A percentile compares a stretch with the other conserved stretches of the same genome.
These are phyloP conservation scores for Allium cepa DNA, from an alignment of 106 monocot genomes.

Conservation along the genomic window DNA sequence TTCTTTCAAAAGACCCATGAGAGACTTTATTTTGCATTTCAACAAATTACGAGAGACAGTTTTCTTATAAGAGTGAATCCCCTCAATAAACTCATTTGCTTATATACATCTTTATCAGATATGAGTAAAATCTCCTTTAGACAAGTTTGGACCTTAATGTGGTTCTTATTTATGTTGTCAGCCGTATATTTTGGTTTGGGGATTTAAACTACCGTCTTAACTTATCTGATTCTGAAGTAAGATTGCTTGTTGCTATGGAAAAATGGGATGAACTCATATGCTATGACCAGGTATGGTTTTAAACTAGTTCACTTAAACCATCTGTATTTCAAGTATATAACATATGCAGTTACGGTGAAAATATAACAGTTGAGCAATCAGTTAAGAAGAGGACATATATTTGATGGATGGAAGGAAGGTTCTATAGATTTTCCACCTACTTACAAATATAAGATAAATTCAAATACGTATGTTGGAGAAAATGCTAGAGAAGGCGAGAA, in stretches of 20 bases:
- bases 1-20: slow-evolving; percentile 1
- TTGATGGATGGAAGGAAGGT: slow-evolving; percentile 77
- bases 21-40: background rate
- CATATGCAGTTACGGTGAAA: background rate
- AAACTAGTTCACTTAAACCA: too few relatives aligned
- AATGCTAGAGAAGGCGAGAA: slow-evolving; percentile 42
- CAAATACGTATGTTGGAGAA: slow-evolving; percentile 49
- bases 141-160: too few relatives aligned
- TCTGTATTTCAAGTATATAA: too few relatives aligned
- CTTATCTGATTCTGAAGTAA: slow-evolving; percentile 34
- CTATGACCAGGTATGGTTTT: slow-evolving; percentile 47
- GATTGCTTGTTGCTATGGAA: slow-evolving; percentile 32
- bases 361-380: slow-evolving; percentile 38
- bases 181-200: slow-evolving; percentile 78
- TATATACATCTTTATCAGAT: too few relatives aligned
- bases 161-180: slow-evolving; percentile 16
- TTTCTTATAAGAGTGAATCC: too few relatives aligned
- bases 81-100: too few relatives aligned
- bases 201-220: slow-evolving; percentile 71
- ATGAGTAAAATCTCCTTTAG: too few relatives aligned
- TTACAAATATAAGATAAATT: slow-evolving; percentile 57
- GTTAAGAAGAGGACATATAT: slow-evolving; percentile 43
- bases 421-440: slow-evolving; percentile 61
- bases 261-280: slow-evolving; percentile 47
- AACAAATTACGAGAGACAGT: too few relatives aligned